phyloP scores from a whole-genome alignment of 495 filamentous ascomycete species.

The Aspergillus asperescens region DNA sequence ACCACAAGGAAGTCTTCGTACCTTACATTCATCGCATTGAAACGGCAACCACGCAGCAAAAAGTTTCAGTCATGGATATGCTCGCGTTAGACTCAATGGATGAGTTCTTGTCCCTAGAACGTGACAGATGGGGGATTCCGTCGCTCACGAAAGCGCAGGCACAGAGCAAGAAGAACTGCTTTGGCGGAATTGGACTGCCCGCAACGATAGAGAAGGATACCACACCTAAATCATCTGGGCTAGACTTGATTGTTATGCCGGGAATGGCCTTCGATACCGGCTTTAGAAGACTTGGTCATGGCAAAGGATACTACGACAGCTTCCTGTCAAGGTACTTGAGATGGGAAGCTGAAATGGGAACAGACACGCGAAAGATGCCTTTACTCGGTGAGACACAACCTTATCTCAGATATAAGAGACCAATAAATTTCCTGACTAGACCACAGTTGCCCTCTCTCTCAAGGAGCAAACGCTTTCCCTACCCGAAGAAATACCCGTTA shows the following conservation, averaged over 20 bases:
- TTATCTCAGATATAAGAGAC: slow-evolving; percentile 10
- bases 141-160: slow-evolving; percentile 61
- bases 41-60: slow-evolving; percentile 32
- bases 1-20: slow-evolving; percentile 82
- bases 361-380: slow-evolving; percentile 51
- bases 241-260: slow-evolving; percentile 88
- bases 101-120: slow-evolving; percentile 70
- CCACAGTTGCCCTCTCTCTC: slow-evolving; percentile 75
- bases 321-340: slow-evolving; percentile 71
- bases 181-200: slow-evolving; percentile 47
- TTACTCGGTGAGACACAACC: slow-evolving; percentile 51
- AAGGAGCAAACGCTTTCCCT: slow-evolving; percentile 73
- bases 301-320: slow-evolving; percentile 94
- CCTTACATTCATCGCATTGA: slow-evolving; percentile 73
- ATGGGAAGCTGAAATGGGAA: slow-evolving; percentile 34
- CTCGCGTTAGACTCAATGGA: slow-evolving; percentile 62
- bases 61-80: slow-evolving; percentile 84
- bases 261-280: slow-evolving; percentile 84
- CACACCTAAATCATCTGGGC: slow-evolving; percentile 41
- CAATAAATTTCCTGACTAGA: slow-evolving; percentile 23
- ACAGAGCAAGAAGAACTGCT: slow-evolving; percentile 57
- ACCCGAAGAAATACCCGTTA: slow-evolving; percentile 59
- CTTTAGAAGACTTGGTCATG: slow-evolving; percentile 80
- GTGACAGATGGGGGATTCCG: slow-evolving; percentile 90
- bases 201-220: slow-evolving; percentile 10